Evolutionary conservation across 208 protist genomes (phyloP).

Genomic region (Acanthamoeba rhysodes): DNA sequence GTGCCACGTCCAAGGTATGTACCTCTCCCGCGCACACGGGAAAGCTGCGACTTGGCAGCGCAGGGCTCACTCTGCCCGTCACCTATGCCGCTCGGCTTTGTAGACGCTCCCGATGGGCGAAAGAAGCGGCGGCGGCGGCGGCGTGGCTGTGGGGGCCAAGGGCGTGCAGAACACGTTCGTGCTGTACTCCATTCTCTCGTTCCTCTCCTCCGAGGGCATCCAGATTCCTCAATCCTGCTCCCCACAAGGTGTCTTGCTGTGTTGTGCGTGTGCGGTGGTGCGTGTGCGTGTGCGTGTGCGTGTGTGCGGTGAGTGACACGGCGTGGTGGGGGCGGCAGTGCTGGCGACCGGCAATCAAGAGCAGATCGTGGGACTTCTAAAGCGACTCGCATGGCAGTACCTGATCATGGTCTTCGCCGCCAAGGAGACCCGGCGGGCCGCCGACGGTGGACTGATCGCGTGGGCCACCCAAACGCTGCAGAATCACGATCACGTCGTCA

Average conservation of each 20-base stretch:
- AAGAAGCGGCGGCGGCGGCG: not conserved
- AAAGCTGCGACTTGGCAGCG: not conserved
- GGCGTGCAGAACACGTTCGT: conserved; percentile 23
- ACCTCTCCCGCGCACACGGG: too few relatives aligned
- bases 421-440: not conserved
- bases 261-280: too few relatives aligned
- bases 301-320: too few relatives aligned
- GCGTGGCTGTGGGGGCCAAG: not conserved
- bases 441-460: not conserved
- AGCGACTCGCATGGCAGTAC: conserved; percentile 54
- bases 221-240: conserved; percentile 62
- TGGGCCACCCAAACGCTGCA: not conserved
- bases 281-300: too few relatives aligned
- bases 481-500: not conserved
- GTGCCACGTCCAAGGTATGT: not conserved
- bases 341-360: conserved; percentile 14
- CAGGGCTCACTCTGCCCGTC: not conserved
- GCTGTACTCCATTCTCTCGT: conserved; percentile 14
- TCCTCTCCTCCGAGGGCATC: conserved; percentile 50
- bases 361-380: conserved; percentile 11
- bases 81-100: not conserved
- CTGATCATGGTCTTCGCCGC: conserved; percentile 38
- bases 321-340: not conserved
- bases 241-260: not conserved
- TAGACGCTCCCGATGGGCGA: conserved; percentile 4